A percentile compares a stretch with the other conserved stretches of the same genome.
These are phyloP conservation scores for Strigomonas culicis DNA, from an alignment of 208 protist species.

Conservation along the genomic window DNA sequence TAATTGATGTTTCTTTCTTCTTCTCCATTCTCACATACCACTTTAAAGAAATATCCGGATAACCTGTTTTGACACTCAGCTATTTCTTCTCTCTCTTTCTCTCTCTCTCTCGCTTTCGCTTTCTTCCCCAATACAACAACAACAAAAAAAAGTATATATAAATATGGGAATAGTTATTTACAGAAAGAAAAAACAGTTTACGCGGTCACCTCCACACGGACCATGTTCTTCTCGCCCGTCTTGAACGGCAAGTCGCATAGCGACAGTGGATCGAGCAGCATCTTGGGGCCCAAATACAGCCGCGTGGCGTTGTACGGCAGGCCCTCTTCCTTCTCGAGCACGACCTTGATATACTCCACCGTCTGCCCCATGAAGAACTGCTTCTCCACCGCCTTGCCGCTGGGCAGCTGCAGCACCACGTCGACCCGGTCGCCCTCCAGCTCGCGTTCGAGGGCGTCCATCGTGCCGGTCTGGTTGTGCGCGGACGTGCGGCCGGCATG, in stretches of 20 bases:
- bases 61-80: constrained; percentile 5
- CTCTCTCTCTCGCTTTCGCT: constrained; percentile 7
- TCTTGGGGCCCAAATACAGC: constrained; percentile 54
- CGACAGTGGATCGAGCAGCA: constrained; percentile 76
- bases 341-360: constrained; percentile 67
- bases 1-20: background rate
- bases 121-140: too few relatives aligned
- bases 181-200: constrained; percentile 7
- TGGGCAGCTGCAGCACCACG: constrained; percentile 44
- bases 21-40: background rate
- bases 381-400: constrained; percentile 21
- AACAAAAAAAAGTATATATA: constrained; percentile 1
- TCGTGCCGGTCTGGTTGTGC: constrained; percentile 19
- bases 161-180: background rate
- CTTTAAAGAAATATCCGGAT: too few relatives aligned
- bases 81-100: background rate
- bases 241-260: constrained; percentile 77
- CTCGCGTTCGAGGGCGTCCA: constrained; percentile 66
- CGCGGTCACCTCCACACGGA: constrained; percentile 26
- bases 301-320: constrained; percentile 61
- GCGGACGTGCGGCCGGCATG: constrained; percentile 4
- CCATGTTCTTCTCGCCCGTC: constrained; percentile 42
- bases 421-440: constrained; percentile 45
- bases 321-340: constrained; percentile 58
- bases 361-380: constrained; percentile 79